These are phyloP conservation scores for Phlebopus sp. DNA, from an alignment of 1,284 basidiomycete genomes.

Conservation along the genomic window DNA sequence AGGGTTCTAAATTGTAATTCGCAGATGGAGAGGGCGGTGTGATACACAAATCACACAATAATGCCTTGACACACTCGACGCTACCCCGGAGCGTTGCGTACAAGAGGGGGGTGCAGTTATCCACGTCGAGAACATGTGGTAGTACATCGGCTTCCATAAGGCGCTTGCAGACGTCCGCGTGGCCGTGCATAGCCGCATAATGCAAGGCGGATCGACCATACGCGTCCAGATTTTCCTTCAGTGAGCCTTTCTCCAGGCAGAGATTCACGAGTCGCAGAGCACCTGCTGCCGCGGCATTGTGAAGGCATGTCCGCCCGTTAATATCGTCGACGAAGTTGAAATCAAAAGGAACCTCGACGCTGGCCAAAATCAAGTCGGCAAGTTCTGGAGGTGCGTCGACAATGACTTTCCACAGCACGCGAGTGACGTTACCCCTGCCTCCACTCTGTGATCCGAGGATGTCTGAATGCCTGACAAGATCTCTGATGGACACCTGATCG, in stretches of 20 bases:
- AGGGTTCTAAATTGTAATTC: constrained; percentile 76
- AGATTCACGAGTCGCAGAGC: constrained; percentile 77
- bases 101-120: constrained; percentile 91
- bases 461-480: constrained; percentile 73
- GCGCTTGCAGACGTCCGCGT: constrained; percentile 72
- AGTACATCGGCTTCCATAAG: constrained; percentile 71
- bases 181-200: constrained; percentile 95
- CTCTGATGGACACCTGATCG: constrained; percentile 60
- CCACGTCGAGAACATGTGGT: constrained; percentile 78
- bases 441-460: constrained; percentile 58
- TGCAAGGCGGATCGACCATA: constrained; percentile 94
- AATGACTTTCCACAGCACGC: constrained; percentile 89
- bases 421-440: constrained; percentile 66
- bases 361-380: constrained; percentile 71
- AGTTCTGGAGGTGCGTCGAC: constrained; percentile 75
- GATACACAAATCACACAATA: constrained; percentile 67
- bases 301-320: constrained; percentile 93
- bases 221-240: constrained; percentile 70
- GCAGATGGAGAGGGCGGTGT: constrained; percentile 41
- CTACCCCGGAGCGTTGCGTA: constrained; percentile 91
- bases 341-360: constrained; percentile 73
- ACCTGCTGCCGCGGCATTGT: constrained; percentile 89
- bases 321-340: constrained; percentile 95
- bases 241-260: constrained; percentile 75
- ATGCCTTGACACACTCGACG: constrained; percentile 75